A percentile compares a stretch with the other conserved stretches of the same genome.
Evolutionary conservation across 441 rosid genomes (phyloP).

Genomic region (Hura crepitans): DNA sequence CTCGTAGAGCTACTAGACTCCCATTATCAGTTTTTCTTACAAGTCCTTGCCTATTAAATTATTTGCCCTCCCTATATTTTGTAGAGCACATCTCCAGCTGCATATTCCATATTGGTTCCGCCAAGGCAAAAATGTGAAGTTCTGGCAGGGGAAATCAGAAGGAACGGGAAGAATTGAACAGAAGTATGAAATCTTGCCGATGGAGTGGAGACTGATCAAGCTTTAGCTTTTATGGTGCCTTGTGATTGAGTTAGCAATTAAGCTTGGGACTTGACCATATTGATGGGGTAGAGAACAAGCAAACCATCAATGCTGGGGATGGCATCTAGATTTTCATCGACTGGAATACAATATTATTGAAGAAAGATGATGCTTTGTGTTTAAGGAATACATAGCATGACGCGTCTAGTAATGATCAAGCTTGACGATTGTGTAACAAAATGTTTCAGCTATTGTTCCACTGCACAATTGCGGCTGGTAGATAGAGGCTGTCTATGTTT

Average conservation of each 20-base stretch:
- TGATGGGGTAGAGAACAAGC: background rate
- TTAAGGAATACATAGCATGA: background rate
- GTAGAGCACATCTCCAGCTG: too few relatives aligned
- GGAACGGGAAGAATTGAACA: too few relatives aligned
- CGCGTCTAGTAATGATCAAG: constrained; percentile 7
- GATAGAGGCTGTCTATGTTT: too few relatives aligned
- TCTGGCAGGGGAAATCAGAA: background rate
- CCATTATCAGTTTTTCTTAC: background rate
- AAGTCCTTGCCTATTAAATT: too few relatives aligned
- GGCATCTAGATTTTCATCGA: constrained; percentile 2
- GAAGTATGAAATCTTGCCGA: background rate
- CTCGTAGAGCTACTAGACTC: background rate
- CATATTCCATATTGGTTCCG: too few relatives aligned
- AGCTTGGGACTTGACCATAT: too few relatives aligned
- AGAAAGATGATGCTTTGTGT: background rate
- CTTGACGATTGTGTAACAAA: background rate
- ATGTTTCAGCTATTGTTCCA: background rate
- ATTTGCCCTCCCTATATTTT: too few relatives aligned
- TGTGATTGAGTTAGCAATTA: background rate
- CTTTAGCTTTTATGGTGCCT: background rate
- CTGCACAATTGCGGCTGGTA: background rate
- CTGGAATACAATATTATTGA: background rate
- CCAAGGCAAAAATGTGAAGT: background rate
- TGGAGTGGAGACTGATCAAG: background rate
- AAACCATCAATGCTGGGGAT: background rate